These are phyloP conservation scores for Vairimorpha apis DNA, from an alignment of 371 early-diverging fungal species.

Conservation along the genomic window DNA sequence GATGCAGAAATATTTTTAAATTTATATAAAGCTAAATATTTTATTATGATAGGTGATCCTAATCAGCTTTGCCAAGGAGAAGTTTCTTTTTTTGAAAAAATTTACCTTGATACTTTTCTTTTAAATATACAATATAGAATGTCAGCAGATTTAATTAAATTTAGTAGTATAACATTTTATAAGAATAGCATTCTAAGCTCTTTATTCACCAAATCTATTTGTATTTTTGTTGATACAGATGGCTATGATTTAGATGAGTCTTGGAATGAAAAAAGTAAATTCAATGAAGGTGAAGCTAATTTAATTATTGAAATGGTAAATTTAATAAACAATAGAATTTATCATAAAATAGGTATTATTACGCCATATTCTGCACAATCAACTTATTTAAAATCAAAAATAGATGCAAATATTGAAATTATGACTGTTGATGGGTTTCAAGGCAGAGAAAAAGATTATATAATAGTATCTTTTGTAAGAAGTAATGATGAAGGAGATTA, in stretches of 20 bases:
- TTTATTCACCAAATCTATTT: slow-evolving; percentile 4
- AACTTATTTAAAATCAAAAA: neutral
- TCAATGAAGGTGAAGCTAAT: slow-evolving; percentile 26
- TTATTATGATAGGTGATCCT: slow-evolving; percentile 90
- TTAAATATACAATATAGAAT: slow-evolving; percentile 61
- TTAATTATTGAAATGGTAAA: slow-evolving; percentile 22
- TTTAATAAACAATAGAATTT: neutral
- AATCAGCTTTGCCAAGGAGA: slow-evolving; percentile 86
- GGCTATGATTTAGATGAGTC: slow-evolving; percentile 28
- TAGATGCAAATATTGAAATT: slow-evolving; percentile 69
- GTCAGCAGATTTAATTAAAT: slow-evolving; percentile 36
- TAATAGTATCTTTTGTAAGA: slow-evolving; percentile 78
- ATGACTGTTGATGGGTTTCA: slow-evolving; percentile 96
- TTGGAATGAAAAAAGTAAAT: slow-evolving; percentile 3
- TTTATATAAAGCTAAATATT: slow-evolving; percentile 69
- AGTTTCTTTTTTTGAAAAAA: slow-evolving; percentile 29
- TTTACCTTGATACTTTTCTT: slow-evolving; percentile 30
- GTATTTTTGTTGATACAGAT: slow-evolving; percentile 49
- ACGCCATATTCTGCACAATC: slow-evolving; percentile 58
- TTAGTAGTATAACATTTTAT: slow-evolving; percentile 55
- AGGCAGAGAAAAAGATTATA: slow-evolving; percentile 84
- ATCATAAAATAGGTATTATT: slow-evolving; percentile 57
- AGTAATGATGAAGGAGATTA: slow-evolving; percentile 68
- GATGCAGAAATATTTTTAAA: slow-evolving; percentile 86
- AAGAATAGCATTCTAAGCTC: slow-evolving; percentile 28